These are phyloP conservation scores for Balamuthia mandrillaris DNA, from an alignment of 208 protist genomes.

Conservation along the genomic window DNA sequence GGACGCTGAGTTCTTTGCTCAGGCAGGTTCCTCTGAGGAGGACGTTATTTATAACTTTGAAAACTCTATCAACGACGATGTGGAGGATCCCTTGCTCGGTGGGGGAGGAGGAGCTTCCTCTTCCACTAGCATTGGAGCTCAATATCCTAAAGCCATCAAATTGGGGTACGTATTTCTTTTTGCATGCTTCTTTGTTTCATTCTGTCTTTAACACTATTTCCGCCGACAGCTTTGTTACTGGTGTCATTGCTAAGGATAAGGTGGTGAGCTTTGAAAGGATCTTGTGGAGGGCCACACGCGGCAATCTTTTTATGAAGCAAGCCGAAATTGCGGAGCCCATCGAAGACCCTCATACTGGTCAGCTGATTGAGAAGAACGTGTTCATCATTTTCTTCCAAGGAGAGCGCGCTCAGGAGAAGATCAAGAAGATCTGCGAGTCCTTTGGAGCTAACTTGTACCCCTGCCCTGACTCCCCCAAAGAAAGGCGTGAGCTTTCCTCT, in stretches of 20 bases:
- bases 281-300: conserved; percentile 89
- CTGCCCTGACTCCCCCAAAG: conserved; percentile 83
- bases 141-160: neutral
- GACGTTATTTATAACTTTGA: no score
- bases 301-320: conserved; percentile 90
- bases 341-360: conserved; percentile 74
- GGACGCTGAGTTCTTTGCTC: conserved; percentile 67
- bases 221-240: conserved; percentile 83
- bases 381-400: conserved; percentile 97
- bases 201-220: no score
- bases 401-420: conserved; percentile 78
- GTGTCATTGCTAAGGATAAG: conserved; percentile 85
- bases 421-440: conserved; percentile 92
- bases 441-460: conserved; percentile 90
- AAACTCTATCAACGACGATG: neutral
- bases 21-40: neutral
- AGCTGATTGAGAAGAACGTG: conserved; percentile 80
- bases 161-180: neutral
- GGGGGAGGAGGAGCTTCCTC: neutral
- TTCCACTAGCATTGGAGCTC: no score
- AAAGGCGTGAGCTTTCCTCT: conserved; percentile 56
- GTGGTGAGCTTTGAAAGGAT: conserved; percentile 86
- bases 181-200: neutral
- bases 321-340: conserved; percentile 84
- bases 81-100: neutral